Conservation (phyloP, 768 basidiomycete species). For the Pisolithus orientalis region DNA sequence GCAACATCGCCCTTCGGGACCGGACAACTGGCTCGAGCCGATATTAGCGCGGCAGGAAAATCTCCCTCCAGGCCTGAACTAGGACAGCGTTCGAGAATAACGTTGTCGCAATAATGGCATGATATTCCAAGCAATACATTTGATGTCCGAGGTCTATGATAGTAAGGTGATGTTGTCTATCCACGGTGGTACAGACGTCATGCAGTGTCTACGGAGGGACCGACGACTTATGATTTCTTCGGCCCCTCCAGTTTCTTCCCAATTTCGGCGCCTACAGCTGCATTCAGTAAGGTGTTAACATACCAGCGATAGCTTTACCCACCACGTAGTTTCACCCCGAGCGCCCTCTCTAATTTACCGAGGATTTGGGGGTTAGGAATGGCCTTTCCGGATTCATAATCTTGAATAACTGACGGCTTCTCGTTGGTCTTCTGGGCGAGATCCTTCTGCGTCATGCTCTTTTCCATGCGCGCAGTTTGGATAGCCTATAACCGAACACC, state of each 20-base stretch:
- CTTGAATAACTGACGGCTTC: slow-evolving; percentile 82
- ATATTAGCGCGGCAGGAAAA: too few species aligned
- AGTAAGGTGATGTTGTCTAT: slow-evolving; percentile 11
- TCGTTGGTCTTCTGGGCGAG: slow-evolving; percentile 91
- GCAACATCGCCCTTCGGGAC: too few species aligned
- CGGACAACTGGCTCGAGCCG: too few species aligned
- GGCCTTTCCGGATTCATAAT: slow-evolving; percentile 85
- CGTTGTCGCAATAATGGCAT: not conserved
- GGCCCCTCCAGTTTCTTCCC: slow-evolving; percentile 79
- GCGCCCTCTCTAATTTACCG: slow-evolving; percentile 77
- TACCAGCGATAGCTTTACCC: slow-evolving; percentile 14
- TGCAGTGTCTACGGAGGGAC: slow-evolving; percentile 30
- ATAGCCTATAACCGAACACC: slow-evolving; percentile 53
- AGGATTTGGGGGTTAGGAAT: slow-evolving; percentile 85
- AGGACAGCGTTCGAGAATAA: not conserved
- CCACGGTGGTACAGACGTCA: slow-evolving; percentile 22
- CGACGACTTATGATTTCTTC: slow-evolving; percentile 56
- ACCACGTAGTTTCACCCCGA: slow-evolving; percentile 90
- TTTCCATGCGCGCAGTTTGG: slow-evolving; percentile 69
- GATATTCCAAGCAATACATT: slow-evolving; percentile 17
- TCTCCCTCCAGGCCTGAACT: too few species aligned
- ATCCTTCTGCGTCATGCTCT: slow-evolving; percentile 85
- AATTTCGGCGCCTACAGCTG: slow-evolving; percentile 60
- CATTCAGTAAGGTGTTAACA: not conserved
- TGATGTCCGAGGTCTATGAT: slow-evolving; percentile 17